Evolutionary conservation across 768 basidiomycete species (phyloP).

Genomic region (Suillus discolor): DNA sequence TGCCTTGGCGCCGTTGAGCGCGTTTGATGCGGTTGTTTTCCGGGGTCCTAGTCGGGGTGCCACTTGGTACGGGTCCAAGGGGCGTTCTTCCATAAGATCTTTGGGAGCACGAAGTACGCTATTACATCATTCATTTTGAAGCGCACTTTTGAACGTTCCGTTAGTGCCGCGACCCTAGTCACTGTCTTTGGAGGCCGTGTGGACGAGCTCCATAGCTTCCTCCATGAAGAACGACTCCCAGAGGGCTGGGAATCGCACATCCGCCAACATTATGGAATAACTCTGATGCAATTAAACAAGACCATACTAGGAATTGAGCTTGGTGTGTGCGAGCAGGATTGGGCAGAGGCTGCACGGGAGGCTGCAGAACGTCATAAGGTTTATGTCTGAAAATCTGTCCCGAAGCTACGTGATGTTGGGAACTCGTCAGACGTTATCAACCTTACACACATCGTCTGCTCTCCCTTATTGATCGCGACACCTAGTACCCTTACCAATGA

Average conservation of each 20-base stretch:
- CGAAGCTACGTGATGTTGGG: not conserved
- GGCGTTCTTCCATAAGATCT: no score
- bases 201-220: slow-evolving; percentile 51
- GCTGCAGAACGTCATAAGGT: not conserved
- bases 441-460: not conserved
- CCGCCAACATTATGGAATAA: slow-evolving; percentile 57
- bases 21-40: not conserved
- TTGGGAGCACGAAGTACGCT: slow-evolving; percentile 71
- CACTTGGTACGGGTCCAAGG: not conserved
- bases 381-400: not conserved
- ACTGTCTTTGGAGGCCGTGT: slow-evolving; percentile 69
- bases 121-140: not conserved
- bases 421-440: not conserved
- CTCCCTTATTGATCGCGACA: no score
- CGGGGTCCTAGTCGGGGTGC: not conserved
- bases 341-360: not conserved
- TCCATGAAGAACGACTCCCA: slow-evolving; percentile 70
- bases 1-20: not conserved
- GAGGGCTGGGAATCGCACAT: slow-evolving; percentile 71
- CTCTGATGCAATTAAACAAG: slow-evolving; percentile 58
- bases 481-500: no score
- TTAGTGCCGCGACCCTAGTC: slow-evolving; percentile 67
- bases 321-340: not conserved
- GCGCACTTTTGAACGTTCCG: not conserved
- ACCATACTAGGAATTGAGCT: not conserved